A percentile compares a stretch with the other conserved stretches of the same genome.
phyloP scores from a whole-genome alignment of 176 grass and related monocot genomes.

The Thalia dealbata region DNA sequence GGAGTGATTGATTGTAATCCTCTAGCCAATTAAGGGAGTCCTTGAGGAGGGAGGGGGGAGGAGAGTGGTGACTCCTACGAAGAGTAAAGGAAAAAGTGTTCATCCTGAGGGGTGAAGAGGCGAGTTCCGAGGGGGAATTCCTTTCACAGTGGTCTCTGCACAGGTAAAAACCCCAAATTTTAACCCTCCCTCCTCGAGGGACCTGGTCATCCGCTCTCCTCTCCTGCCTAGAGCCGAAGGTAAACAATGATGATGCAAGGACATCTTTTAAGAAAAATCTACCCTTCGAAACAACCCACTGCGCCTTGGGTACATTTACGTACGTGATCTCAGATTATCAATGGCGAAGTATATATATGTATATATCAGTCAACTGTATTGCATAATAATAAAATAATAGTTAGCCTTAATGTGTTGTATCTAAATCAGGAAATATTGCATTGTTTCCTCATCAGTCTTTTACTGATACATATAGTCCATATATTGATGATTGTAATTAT shows the following conservation, averaged over 20 bases:
- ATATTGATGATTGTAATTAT: too few species aligned
- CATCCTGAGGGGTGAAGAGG: background rate
- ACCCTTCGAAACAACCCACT: background rate
- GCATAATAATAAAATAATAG: too few species aligned
- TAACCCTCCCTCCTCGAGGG: background rate
- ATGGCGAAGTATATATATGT: too few species aligned
- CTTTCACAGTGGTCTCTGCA: background rate
- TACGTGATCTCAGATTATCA: background rate
- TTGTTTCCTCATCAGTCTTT: too few species aligned
- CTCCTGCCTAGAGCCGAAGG: background rate
- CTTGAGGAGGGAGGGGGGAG: background rate
- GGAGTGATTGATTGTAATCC: too few species aligned
- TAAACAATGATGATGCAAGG: background rate
- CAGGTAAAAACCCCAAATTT: background rate
- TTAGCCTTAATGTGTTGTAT: too few species aligned
- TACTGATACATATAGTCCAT: too few species aligned
- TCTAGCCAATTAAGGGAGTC: background rate
- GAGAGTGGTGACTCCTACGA: too few species aligned
- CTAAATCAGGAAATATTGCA: too few species aligned
- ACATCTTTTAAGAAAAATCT: background rate
- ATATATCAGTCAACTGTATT: too few species aligned
- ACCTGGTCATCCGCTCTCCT: background rate
- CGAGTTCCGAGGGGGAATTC: slow-evolving; percentile 1
- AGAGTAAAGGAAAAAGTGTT: too few species aligned
- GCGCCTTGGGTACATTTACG: too few species aligned